These are phyloP conservation scores for Serendipita sp. DNA, from an alignment of 768 basidiomycete species.

Conservation along the genomic window DNA sequence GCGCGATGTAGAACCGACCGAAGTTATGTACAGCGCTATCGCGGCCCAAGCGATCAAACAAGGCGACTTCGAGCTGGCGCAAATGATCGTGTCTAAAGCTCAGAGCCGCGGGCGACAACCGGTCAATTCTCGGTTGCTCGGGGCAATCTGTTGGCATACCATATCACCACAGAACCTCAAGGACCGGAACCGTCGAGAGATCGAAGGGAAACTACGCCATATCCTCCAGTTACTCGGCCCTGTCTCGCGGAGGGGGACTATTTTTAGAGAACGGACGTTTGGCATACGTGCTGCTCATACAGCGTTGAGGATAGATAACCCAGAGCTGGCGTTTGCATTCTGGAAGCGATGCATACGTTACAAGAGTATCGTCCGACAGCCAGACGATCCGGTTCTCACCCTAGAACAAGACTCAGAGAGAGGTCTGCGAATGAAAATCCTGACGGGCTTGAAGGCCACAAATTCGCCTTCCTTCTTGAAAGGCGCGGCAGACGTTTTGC, in stretches of 20 bases:
- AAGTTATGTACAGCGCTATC: neutral
- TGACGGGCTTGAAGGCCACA: neutral
- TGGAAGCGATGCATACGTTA: neutral
- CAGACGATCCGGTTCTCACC: neutral
- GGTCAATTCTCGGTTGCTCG: neutral
- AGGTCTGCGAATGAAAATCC: neutral
- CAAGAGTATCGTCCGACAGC: neutral
- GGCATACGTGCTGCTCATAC: neutral
- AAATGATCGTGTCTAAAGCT: neutral
- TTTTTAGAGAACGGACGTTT: neutral
- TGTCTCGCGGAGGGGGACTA: neutral
- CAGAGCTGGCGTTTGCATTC: neutral
- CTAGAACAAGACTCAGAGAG: neutral
- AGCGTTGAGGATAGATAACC: neutral
- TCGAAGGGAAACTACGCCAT: neutral
- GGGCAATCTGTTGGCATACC: constrained; percentile 1
- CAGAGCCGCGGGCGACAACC: neutral
- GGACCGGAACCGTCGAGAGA: neutral
- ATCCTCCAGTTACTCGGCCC: neutral
- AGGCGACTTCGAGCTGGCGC: neutral
- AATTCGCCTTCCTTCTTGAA: neutral
- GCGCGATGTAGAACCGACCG: neutral
- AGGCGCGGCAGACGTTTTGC: neutral
- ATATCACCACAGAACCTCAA: neutral
- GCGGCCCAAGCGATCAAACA: neutral